Conservation (phyloP, 148 eudicot species). For the Chenopodium quinoa region DNA sequence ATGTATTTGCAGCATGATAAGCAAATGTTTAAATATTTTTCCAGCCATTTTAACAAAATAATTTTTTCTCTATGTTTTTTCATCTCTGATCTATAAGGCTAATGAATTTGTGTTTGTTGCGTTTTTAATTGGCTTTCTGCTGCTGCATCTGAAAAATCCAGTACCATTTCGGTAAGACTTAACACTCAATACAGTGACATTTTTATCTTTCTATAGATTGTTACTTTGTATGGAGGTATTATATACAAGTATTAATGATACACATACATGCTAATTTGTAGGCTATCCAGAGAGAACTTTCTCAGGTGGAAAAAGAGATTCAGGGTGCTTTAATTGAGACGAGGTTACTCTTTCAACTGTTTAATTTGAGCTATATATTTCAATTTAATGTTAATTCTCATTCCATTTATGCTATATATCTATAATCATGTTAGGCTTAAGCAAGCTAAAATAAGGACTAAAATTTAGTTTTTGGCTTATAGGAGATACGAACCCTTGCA, state of each 20-base stretch:
- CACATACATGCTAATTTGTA: neutral
- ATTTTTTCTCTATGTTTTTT: neutral
- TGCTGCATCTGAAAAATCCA: neutral
- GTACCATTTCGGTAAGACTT: constrained; percentile 24
- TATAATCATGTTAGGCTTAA: neutral
- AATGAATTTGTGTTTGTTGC: constrained; percentile 16
- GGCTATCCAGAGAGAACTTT: constrained; percentile 22
- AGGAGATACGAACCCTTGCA: constrained; percentile 18
- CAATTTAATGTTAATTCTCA: neutral
- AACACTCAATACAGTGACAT: neutral
- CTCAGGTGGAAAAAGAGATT: constrained; percentile 10
- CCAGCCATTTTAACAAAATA: neutral
- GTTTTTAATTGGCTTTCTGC: constrained; percentile 1
- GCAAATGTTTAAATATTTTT: neutral
- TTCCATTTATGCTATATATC: neutral
- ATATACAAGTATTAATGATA: neutral
- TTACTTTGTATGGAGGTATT: neutral
- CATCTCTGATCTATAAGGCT: neutral
- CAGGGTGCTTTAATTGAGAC: neutral
- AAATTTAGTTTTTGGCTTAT: neutral
- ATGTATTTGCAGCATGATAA: neutral
- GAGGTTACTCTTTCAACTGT: constrained; percentile 10
- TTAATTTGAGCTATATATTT: neutral
- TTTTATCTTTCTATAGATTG: too few species aligned
- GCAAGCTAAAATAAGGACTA: neutral